Conservation (phyloP, 2,329 filamentous ascomycete species). For the Phaeosphaeria sp. region DNA sequence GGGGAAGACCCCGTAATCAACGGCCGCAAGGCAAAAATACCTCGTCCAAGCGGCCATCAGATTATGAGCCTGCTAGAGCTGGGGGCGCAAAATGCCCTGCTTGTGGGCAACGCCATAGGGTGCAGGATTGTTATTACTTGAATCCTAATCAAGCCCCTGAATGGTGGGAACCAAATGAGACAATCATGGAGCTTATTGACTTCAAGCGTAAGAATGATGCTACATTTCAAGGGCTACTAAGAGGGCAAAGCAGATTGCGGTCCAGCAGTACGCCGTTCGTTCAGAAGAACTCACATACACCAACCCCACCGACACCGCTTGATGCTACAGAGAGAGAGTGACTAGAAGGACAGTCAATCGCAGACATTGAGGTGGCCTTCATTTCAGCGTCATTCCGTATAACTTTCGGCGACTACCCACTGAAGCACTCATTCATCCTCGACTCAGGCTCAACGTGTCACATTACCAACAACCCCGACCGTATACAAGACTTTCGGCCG, state of each 20-base stretch:
- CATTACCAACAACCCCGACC: slow-evolving; percentile 2
- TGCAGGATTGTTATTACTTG: not conserved
- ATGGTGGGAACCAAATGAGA: not conserved
- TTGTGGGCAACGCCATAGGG: not conserved
- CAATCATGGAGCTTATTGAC: not conserved
- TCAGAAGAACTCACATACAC: not conserved
- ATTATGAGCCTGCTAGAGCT: not conserved
- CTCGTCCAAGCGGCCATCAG: not conserved
- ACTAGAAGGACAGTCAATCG: not conserved
- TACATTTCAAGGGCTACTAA: not conserved
- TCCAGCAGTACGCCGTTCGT: not conserved
- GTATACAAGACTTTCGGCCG: not conserved
- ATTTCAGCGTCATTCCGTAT: slow-evolving; percentile 1
- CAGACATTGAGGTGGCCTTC: not conserved
- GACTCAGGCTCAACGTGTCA: slow-evolving; percentile 4
- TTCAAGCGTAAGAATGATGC: not conserved
- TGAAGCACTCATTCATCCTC: slow-evolving; percentile 3
- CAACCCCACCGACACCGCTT: too few relatives aligned
- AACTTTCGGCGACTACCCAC: not conserved
- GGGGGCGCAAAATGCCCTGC: not conserved
- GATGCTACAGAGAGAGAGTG: not conserved
- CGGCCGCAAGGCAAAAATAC: not conserved
- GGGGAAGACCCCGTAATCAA: not conserved
- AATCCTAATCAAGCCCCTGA: not conserved
- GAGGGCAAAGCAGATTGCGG: not conserved